Percentiles rank a stretch among this genome's conserved stretches.
Conservation (phyloP, 2,329 filamentous ascomycete species). For the Zymoseptoria passerinii region DNA sequence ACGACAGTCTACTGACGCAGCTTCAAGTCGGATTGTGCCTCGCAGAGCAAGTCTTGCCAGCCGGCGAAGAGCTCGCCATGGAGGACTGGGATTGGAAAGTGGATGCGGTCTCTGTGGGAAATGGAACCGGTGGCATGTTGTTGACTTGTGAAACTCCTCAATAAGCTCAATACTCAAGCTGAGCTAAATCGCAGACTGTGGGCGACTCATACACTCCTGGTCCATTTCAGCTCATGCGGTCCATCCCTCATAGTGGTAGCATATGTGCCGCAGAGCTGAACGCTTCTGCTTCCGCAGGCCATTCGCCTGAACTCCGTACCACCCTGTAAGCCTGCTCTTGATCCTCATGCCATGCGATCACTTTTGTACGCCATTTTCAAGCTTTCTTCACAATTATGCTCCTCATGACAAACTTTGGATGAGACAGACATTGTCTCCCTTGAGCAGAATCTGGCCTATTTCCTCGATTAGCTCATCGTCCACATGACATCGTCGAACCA, state of each 20-base stretch:
- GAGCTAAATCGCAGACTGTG: constrained; percentile 4
- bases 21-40: constrained; percentile 67
- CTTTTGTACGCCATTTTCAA: constrained; percentile 1
- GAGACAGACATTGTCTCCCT: constrained; percentile 80
- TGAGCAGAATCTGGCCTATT: constrained; percentile 72
- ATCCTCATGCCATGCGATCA: constrained; percentile 1
- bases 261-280: background rate
- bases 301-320: background rate
- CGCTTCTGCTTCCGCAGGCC: background rate
- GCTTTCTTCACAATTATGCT: background rate
- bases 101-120: constrained; percentile 48
- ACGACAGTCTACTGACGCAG: constrained; percentile 29
- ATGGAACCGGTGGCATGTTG: constrained; percentile 17
- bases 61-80: constrained; percentile 60
- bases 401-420: constrained; percentile 44
- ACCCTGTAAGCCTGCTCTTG: background rate
- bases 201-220: constrained; percentile 14
- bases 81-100: constrained; percentile 69
- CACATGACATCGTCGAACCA: background rate
- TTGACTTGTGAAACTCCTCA: constrained; percentile 54
- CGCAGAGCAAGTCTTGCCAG: constrained; percentile 70
- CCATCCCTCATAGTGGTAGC: background rate
- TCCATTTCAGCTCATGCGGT: background rate
- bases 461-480: constrained; percentile 4
- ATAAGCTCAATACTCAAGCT: constrained; percentile 44